phyloP scores from a whole-genome alignment of 306 rosid species.

The Quercus gilva region DNA sequence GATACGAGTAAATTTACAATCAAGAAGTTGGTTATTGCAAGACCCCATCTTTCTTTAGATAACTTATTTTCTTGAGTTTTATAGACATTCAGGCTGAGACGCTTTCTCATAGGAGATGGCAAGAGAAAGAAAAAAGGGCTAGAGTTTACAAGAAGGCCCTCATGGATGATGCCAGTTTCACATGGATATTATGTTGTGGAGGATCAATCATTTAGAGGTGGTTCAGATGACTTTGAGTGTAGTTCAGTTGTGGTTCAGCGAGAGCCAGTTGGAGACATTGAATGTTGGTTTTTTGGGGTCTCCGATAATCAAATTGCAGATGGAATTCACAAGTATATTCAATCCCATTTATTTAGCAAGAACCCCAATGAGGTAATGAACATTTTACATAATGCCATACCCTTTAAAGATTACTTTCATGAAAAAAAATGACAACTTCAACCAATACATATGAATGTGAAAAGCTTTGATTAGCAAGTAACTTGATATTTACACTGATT shows the following conservation, averaged over 20 bases:
- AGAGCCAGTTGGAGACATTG: conserved; percentile 57
- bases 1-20: neutral
- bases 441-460: neutral
- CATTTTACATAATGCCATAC: neutral
- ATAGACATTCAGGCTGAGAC: conserved; percentile 49
- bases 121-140: conserved; percentile 31
- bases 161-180: conserved; percentile 81
- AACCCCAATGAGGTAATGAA: conserved; percentile 54
- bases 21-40: too few species aligned
- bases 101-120: conserved; percentile 27
- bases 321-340: conserved; percentile 58
- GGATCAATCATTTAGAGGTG: conserved; percentile 14
- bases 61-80: neutral
- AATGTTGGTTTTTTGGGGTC: conserved; percentile 81
- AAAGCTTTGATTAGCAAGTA: neutral
- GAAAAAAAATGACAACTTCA: neutral
- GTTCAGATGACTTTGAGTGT: conserved; percentile 32
- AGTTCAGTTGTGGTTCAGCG: conserved; percentile 75
- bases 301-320: conserved; percentile 62
- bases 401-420: neutral
- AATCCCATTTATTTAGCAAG: conserved; percentile 62
- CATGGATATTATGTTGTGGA: conserved; percentile 63
- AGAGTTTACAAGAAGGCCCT: conserved; percentile 28
- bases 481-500: neutral
- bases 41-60: neutral